Evolutionary conservation across 495 filamentous ascomycete species (phyloP).

Genomic region (Neurospora terricola): DNA sequence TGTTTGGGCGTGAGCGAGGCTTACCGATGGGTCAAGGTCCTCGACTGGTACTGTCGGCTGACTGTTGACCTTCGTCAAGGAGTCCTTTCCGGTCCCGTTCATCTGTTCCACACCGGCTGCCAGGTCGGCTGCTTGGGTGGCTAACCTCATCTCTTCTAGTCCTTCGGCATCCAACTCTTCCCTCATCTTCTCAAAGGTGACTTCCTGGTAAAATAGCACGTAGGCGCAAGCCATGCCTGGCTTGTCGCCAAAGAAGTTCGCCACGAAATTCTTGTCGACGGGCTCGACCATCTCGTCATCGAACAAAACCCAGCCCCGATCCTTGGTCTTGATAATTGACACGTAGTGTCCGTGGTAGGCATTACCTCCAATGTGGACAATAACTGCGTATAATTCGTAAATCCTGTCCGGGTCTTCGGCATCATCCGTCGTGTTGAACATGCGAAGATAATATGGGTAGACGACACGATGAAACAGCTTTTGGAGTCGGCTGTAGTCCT

Average conservation of each 20-base stretch:
- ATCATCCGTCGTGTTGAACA: conserved; percentile 98
- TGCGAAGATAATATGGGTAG: conserved; percentile 88
- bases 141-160: conserved; percentile 49
- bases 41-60: conserved; percentile 33
- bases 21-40: conserved; percentile 41
- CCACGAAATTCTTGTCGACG: conserved; percentile 92
- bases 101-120: conserved; percentile 31
- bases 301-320: conserved; percentile 90
- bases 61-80: conserved; percentile 29
- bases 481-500: conserved; percentile 84
- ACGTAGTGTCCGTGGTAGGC: conserved; percentile 98
- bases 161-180: conserved; percentile 76
- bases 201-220: conserved; percentile 96
- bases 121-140: conserved; percentile 44
- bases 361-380: conserved; percentile 98
- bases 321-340: conserved; percentile 93
- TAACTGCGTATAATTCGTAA: conserved; percentile 95
- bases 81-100: conserved; percentile 26
- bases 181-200: conserved; percentile 77
- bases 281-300: conserved; percentile 98
- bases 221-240: conserved; percentile 90
- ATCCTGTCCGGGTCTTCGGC: conserved; percentile 89
- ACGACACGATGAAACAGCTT: conserved; percentile 96
- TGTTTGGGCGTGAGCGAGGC: conserved; percentile 50
- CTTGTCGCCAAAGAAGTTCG: conserved; percentile 93